These are phyloP conservation scores for Debaryomyces sp. DNA, from an alignment of 1,139 yeast genomes.

Conservation along the genomic window DNA sequence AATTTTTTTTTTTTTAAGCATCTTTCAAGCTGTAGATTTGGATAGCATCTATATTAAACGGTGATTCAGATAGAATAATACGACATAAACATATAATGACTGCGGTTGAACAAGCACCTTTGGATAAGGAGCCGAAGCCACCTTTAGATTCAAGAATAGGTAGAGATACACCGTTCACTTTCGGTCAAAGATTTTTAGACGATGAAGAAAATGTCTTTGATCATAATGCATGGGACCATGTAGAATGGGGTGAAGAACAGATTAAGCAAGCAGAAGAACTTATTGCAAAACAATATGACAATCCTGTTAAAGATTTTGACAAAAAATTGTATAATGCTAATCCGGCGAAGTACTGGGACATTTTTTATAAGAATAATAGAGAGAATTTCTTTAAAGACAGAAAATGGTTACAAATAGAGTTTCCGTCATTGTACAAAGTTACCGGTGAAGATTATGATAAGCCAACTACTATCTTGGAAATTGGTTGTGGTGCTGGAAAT, in stretches of 20 bases:
- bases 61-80: not conserved
- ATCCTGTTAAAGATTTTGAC: constrained; percentile 86
- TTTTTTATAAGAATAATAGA: constrained; percentile 84
- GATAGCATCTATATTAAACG: not conserved
- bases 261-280: constrained; percentile 71
- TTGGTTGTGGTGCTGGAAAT: constrained; percentile 99
- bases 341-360: constrained; percentile 96
- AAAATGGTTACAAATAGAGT: constrained; percentile 94
- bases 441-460: constrained; percentile 67
- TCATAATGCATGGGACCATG: constrained; percentile 98
- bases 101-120: not conserved
- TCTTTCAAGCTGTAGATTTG: not conserved
- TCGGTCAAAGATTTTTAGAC: constrained; percentile 80
- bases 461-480: constrained; percentile 77
- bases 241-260: constrained; percentile 96
- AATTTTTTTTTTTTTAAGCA: constrained; percentile 2
- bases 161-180: constrained; percentile 86
- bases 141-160: constrained; percentile 64
- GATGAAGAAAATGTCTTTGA: constrained; percentile 83
- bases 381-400: constrained; percentile 96
- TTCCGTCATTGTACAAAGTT: constrained; percentile 80
- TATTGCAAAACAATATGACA: constrained; percentile 72
- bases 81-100: not conserved
- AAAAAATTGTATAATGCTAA: constrained; percentile 75
- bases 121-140: constrained; percentile 24